Conservation (phyloP, 495 filamentous ascomycete genomes). For the Diplogelasinospora grovesii region DNA sequence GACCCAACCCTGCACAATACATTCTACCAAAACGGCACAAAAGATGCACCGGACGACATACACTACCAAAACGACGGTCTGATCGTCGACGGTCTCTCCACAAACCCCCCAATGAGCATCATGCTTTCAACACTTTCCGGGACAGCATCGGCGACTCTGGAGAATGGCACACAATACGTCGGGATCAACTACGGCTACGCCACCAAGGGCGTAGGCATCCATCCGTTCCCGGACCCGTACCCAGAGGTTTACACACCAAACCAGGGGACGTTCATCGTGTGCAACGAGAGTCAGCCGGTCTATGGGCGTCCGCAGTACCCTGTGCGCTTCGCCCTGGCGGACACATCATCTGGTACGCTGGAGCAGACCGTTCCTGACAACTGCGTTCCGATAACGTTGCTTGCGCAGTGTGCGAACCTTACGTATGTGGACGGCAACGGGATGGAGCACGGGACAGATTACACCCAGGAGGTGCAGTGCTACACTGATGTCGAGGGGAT, state of each 20-base stretch:
- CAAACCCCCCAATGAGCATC: no score
- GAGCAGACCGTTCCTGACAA: background rate
- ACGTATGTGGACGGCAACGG: background rate
- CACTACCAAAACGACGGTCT: background rate
- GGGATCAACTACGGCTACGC: background rate
- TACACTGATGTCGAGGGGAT: background rate
- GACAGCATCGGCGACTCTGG: background rate
- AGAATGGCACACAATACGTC: background rate
- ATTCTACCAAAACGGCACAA: constrained; percentile 7
- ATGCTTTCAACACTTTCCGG: background rate
- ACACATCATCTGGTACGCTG: no score
- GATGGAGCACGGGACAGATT: background rate
- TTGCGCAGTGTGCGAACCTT: constrained; percentile 1
- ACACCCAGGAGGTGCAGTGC: background rate
- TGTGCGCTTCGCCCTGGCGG: constrained; percentile 2
- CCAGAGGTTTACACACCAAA: constrained; percentile 6
- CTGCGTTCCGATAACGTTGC: background rate
- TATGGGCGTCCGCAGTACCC: constrained; percentile 21
- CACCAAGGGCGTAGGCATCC: background rate
- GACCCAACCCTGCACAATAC: background rate
- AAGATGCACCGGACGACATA: background rate
- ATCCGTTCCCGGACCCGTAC: no score
- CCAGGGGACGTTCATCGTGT: constrained; percentile 41
- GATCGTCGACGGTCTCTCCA: background rate
- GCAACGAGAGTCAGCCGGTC: constrained; percentile 20